Percentiles rank a stretch among this genome's conserved stretches.
phyloP scores from a whole-genome alignment of 768 basidiomycete genomes.

The Xerocomellus dryophilus region DNA sequence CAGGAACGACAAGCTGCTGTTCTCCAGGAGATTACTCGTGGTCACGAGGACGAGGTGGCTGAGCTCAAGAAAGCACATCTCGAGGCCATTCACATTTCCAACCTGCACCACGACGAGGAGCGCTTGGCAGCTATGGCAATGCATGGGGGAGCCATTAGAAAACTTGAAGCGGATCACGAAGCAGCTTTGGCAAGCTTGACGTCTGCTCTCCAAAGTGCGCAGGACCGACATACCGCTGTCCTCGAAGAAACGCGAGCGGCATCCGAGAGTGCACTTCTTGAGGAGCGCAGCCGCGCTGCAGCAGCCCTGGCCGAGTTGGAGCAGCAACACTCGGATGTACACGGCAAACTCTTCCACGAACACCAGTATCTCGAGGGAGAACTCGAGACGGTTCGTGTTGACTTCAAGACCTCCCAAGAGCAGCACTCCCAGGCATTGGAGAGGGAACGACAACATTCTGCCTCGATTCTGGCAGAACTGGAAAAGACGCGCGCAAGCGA shows the following conservation, averaged over 20 bases:
- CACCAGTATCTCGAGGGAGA: slow-evolving; percentile 44
- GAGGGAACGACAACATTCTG: slow-evolving; percentile 28
- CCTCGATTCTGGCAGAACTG: slow-evolving; percentile 16
- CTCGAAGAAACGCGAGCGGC: slow-evolving; percentile 38
- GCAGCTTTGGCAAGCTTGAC: slow-evolving; percentile 42
- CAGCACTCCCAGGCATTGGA: slow-evolving; percentile 21
- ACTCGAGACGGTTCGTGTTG: slow-evolving; percentile 54
- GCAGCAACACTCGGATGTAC: slow-evolving; percentile 46
- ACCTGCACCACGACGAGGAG: slow-evolving; percentile 36
- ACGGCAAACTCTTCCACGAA: slow-evolving; percentile 38
- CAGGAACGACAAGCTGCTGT: slow-evolving; percentile 55
- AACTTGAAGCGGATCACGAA: slow-evolving; percentile 48
- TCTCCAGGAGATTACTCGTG: slow-evolving; percentile 52
- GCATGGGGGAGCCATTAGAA: slow-evolving; percentile 42
- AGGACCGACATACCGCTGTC: slow-evolving; percentile 33
- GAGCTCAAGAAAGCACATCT: slow-evolving; percentile 49
- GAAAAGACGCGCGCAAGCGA: slow-evolving; percentile 22
- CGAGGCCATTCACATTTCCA: slow-evolving; percentile 32
- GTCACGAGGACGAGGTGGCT: slow-evolving; percentile 55
- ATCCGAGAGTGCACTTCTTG: slow-evolving; percentile 34
- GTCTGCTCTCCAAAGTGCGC: slow-evolving; percentile 37
- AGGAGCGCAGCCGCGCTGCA: slow-evolving; percentile 48
- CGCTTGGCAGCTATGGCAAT: slow-evolving; percentile 33
- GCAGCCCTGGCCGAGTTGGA: slow-evolving; percentile 49
- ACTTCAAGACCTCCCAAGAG: slow-evolving; percentile 29